A percentile compares a stretch with the other conserved stretches of the same genome.
Conservation (phyloP, 106 monocot genomes). For the Dendrobium huoshanense region DNA sequence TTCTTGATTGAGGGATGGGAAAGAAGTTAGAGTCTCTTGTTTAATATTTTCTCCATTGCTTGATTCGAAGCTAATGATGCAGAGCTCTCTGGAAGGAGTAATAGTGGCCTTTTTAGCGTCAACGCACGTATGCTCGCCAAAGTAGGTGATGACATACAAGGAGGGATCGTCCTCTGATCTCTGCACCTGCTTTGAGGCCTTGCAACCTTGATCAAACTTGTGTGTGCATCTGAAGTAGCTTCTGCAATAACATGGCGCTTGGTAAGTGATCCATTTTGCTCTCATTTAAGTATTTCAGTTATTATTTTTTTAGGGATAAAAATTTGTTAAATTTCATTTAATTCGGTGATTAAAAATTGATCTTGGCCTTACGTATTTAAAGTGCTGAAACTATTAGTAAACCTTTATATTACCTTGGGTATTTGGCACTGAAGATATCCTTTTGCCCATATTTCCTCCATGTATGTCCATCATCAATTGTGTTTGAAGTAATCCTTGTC, state of each 20-base stretch:
- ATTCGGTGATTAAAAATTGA: no score
- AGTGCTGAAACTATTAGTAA: neutral
- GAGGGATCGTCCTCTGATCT: constrained; percentile 25
- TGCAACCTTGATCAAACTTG: constrained; percentile 31
- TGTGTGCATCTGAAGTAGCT: constrained; percentile 42
- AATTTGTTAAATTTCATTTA: no score
- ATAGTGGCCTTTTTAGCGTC: neutral
- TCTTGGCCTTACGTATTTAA: neutral
- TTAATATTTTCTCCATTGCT: neutral
- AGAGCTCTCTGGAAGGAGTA: neutral
- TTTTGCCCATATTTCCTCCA: constrained; percentile 48
- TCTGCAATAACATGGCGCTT: constrained; percentile 12
- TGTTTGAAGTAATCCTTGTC: constrained; percentile 9
- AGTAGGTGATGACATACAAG: constrained; percentile 29
- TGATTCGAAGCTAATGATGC: neutral
- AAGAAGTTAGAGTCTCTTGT: neutral
- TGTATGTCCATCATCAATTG: constrained; percentile 14
- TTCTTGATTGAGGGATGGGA: constrained; percentile 1
- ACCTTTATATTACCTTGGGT: constrained; percentile 18
- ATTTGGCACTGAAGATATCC: constrained; percentile 14
- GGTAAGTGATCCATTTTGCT: neutral
- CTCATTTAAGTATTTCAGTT: neutral
- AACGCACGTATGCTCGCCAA: constrained; percentile 41
- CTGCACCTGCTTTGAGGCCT: constrained; percentile 35
- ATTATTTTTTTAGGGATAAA: no score